Percentiles rank a stretch among this genome's conserved stretches.
phyloP scores from a whole-genome alignment of 1,139 yeast genomes.

The Blastobotrys aristatus region DNA sequence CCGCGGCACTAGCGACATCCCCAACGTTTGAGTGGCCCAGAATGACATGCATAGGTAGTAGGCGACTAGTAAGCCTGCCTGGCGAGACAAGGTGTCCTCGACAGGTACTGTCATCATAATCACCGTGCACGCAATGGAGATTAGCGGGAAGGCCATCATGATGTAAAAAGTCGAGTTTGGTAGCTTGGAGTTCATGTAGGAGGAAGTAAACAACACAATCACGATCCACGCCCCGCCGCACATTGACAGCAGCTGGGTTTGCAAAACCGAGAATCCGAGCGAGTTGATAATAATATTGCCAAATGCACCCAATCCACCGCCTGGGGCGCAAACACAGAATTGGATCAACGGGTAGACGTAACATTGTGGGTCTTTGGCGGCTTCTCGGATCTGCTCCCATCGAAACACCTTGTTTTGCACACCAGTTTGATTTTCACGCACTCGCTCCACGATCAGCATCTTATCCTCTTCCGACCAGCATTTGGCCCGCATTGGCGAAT shows the following conservation, averaged over 20 bases:
- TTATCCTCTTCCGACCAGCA: conserved; percentile 44
- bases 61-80: conserved; percentile 14
- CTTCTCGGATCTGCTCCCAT: conserved; percentile 43
- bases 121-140: conserved; percentile 13
- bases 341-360: conserved; percentile 37
- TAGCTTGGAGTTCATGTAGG: conserved; percentile 9
- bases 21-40: conserved; percentile 34
- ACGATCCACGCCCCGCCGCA: conserved; percentile 12
- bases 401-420: conserved; percentile 49
- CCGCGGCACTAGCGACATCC: conserved; percentile 38
- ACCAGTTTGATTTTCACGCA: conserved; percentile 43
- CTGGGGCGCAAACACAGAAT: conserved; percentile 23
- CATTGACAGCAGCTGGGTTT: conserved; percentile 18
- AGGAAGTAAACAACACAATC: conserved; percentile 10
- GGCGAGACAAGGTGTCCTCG: conserved; percentile 8
- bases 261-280: conserved; percentile 15
- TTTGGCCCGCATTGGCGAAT: conserved; percentile 46
- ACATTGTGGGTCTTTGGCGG: conserved; percentile 39
- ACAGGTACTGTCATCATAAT: conserved; percentile 10
- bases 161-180: conserved; percentile 1
- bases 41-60: conserved; percentile 18
- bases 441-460: conserved; percentile 41
- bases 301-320: conserved; percentile 27
- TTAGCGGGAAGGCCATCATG: conserved; percentile 12
- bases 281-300: conserved; percentile 14